Evolutionary conservation across 208 protist species (phyloP), one percentile per base, ranked within the genome.

Genomic region (Crithidia fasciculata): DNA sequence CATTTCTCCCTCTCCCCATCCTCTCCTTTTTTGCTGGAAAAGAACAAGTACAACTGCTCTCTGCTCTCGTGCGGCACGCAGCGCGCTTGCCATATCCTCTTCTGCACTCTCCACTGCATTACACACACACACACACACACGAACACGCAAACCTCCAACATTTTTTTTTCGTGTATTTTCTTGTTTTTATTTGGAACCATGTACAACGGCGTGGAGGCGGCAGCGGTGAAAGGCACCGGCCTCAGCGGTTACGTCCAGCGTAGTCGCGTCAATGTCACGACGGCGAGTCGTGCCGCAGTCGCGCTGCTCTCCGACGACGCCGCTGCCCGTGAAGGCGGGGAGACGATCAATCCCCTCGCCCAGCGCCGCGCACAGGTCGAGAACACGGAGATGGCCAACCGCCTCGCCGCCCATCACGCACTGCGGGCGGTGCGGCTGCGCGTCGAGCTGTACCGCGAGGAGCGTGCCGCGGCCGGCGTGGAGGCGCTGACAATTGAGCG

Each of bases 221-320:
- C 77, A 5, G 70, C 70, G 36, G 78, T 94, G 44, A 96, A 96
- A 61, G 92, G 92, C 18, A 93, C 84, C 5, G 92, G 92, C 6
- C 81, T 94, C 13, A 96, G 92, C 59, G 92, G 92, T 7, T 96
- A 93, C 68, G 86, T 96, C 37, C 89, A 96, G 82, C 87, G 92
- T 19, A 96, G 92, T 61, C 73, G 73, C 16, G 73, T 78, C 12
- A 78, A 76, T 68, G 57, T 77, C 12, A 74, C 58, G 18, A 67
- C 63, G 8, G 67, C 52, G 58, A 71, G 56, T 76, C 76, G 56
- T 72, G 72, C 62, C 54, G 56, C 41, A 12, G 62, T 60, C 2
- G 12, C 67, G n/a, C 69, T 65, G n/a, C 80, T 61, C 36, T 80
- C 82, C 43, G 78, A 67, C 9, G 81, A 74, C 50, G 78, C 76